Percentiles rank a stretch among this genome's conserved stretches.
Conservation (phyloP, 495 filamentous ascomycete species). For the Cercophora sp. region DNA sequence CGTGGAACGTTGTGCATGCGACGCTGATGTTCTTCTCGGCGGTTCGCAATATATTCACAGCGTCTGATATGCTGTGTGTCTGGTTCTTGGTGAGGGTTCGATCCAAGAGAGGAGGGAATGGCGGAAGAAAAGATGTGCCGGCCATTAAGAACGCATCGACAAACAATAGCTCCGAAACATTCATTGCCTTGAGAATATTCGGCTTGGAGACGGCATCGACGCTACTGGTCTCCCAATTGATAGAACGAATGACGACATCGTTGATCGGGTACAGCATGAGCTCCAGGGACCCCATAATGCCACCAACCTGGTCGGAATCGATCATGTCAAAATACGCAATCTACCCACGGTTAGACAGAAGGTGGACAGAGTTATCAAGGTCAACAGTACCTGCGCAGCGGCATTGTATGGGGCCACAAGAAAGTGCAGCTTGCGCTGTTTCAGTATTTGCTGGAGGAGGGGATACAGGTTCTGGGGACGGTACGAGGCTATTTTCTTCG, state of each 20-base stretch:
- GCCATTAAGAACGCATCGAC: constrained; percentile 78
- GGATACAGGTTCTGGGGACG: constrained; percentile 60
- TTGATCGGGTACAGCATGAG: constrained; percentile 81
- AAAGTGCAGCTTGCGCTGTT: constrained; percentile 66
- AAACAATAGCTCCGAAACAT: constrained; percentile 68
- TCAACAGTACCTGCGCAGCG: constrained; percentile 69
- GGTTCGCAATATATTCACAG: constrained; percentile 65
- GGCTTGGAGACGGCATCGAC: constrained; percentile 72
- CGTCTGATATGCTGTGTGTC: constrained; percentile 60
- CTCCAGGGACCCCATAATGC: constrained; percentile 82
- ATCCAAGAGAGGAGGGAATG: constrained; percentile 71
- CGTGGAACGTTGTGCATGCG: constrained; percentile 65
- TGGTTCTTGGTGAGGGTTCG: constrained; percentile 39
- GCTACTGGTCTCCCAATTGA: constrained; percentile 62
- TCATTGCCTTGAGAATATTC: constrained; percentile 63
- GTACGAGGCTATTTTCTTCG: constrained; percentile 46
- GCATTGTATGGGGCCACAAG: constrained; percentile 88
- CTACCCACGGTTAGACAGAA: constrained; percentile 42
- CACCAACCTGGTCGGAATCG: constrained; percentile 64
- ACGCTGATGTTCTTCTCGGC: constrained; percentile 58
- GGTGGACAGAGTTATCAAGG: background rate
- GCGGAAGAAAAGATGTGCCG: constrained; percentile 72
- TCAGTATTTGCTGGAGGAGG: constrained; percentile 69
- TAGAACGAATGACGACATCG: constrained; percentile 67
- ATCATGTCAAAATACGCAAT: constrained; percentile 76